phyloP scores from a whole-genome alignment of 1,139 yeast species.

The Protomyces gravidus region DNA sequence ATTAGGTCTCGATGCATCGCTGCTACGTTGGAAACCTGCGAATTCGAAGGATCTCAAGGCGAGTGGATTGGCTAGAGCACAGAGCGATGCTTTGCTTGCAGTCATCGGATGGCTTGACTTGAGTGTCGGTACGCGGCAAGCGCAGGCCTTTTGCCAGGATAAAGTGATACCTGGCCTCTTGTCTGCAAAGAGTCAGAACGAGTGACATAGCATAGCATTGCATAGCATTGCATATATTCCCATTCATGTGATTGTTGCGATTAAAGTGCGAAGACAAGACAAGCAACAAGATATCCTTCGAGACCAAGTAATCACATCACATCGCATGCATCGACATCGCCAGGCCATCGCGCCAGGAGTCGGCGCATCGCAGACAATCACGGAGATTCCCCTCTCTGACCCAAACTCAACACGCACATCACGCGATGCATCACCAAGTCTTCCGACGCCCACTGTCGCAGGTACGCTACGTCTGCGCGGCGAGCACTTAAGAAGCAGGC shows the following conservation, averaged over 20 bases:
- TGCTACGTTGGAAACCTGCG: constrained; percentile 18
- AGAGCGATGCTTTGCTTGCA: constrained; percentile 10
- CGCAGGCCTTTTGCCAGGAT: constrained; percentile 5
- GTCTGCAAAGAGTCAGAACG: neutral
- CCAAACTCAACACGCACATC: neutral
- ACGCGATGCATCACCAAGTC: neutral
- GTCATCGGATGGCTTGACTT: constrained; percentile 13
- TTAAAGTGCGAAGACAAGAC: neutral
- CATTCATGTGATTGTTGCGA: too few relatives aligned
- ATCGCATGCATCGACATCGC: neutral
- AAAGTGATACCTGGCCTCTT: constrained; percentile 18
- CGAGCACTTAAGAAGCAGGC: constrained; percentile 15
- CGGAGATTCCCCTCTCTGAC: neutral
- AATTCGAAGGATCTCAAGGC: neutral
- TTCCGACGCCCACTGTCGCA: neutral
- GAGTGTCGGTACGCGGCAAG: constrained; percentile 3
- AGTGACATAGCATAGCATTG: neutral
- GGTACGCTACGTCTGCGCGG: constrained; percentile 23
- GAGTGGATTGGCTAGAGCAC: constrained; percentile 11
- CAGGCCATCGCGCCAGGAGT: neutral
- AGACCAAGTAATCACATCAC: too few relatives aligned
- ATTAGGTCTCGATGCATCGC: neutral
- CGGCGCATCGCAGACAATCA: neutral
- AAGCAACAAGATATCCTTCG: too few relatives aligned
- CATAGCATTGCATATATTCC: neutral